Evolutionary conservation across 2,329 filamentous ascomycete genomes (phyloP), one percentile per base, ranked within the genome.

Genomic region (Colletotrichum salicis): DNA sequence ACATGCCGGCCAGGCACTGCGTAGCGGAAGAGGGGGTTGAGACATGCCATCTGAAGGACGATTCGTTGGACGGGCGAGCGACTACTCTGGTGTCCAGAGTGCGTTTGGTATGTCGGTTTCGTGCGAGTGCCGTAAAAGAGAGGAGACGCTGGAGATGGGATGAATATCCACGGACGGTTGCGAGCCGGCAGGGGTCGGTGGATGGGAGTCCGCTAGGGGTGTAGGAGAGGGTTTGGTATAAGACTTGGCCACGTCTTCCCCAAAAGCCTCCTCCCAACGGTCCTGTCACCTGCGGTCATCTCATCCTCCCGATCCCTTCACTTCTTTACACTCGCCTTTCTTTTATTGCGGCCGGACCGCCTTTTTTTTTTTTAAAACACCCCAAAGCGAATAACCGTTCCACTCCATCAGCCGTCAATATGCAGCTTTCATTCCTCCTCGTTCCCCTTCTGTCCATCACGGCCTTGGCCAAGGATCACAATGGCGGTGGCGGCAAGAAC

Each of bases 381-480:
- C 41, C 24, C 12, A 37, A 37, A 61, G 22, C 22, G 12, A 15
- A 27, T 11, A 37, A 45, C n/a, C 45, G 31, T 33, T 24, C 19
- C 22, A 41, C 24, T n/a, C 13, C 48, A 19, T 22, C n/a, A 52
- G n/a, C 67, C 61, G 67, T 8, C 67, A 71, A 56, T 31, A 72
- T 72, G 70, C 66, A 72, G 70, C 52, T 70, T n/a, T 72, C 70
- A 24, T 56, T 65, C 61, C 37, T 72, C 56, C 56, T 72, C 56
- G 11, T 70, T 15, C 51, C 67, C 48, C 57, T 72, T 8, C 56
- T 72, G 48, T 64, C 59, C 48, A 13, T 57, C 22, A 61, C 70
- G 55, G 70, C 56, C 22, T 19, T 78, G n/a, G 81, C 81, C 70
- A 77, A 79, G 72, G 77, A 76, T 64, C 63, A 76, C 62, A 76